phyloP scores from a whole-genome alignment of 1,284 basidiomycete genomes.

The Moesziomyces parantarcticus region DNA sequence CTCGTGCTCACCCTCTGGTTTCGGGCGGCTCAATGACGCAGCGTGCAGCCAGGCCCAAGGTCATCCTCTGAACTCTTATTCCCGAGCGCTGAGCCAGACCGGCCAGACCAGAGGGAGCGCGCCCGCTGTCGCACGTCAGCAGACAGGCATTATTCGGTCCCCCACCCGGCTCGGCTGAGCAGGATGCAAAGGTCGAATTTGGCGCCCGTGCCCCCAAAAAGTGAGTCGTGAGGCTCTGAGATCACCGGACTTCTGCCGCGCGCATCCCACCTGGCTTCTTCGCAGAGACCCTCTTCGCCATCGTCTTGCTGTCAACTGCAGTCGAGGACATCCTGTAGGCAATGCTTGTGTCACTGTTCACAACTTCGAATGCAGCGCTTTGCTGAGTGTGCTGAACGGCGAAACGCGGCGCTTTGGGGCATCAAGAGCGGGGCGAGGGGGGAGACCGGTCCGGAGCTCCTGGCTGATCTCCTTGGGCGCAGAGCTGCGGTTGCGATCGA shows the following conservation, averaged over 20 bases:
- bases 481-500: constrained; percentile 10
- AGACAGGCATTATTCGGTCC: background rate
- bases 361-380: too few relatives aligned
- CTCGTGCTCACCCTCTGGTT: background rate
- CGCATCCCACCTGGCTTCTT: background rate
- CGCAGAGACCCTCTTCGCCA: too few relatives aligned
- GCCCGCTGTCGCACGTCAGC: background rate
- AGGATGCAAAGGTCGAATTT: background rate
- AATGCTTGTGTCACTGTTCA: background rate
- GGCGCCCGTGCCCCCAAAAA: background rate
- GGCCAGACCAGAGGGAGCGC: background rate
- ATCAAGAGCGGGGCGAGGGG: background rate
- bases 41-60: background rate
- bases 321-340: background rate
- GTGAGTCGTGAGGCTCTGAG: background rate
- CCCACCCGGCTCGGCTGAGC: too few relatives aligned
- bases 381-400: too few relatives aligned
- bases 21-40: background rate
- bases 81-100: background rate
- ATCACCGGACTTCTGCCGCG: background rate
- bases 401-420: too few relatives aligned
- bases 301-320: too few relatives aligned
- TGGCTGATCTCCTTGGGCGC: background rate
- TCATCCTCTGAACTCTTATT: background rate
- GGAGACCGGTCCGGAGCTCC: constrained; percentile 31